phyloP scores from a whole-genome alignment of 495 filamentous ascomycete genomes.

The Talaromyces nanjingensis region DNA sequence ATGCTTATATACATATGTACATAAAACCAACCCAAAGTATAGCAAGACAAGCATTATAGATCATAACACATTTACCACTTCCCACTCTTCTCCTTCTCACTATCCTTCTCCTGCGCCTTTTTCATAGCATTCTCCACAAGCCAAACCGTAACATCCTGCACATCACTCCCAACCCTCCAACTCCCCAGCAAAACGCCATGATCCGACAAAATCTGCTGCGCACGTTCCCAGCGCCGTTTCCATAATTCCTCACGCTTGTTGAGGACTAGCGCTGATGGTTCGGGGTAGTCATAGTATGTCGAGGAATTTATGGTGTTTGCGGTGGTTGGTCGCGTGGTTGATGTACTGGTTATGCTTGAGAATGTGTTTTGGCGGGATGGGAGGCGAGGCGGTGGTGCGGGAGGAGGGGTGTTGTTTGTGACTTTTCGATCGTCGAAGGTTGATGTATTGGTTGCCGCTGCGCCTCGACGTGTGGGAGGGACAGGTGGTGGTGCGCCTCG shows the following conservation, averaged over 20 bases:
- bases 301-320: background rate
- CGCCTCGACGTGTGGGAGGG: slow-evolving; percentile 15
- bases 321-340: slow-evolving; percentile 12
- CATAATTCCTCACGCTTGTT: slow-evolving; percentile 84
- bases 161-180: slow-evolving; percentile 84
- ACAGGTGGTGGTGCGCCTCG: slow-evolving; percentile 15
- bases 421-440: background rate
- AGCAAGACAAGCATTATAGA: background rate
- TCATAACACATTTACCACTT: background rate
- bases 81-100: background rate
- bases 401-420: background rate
- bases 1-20: background rate
- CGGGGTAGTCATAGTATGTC: slow-evolving; percentile 1
- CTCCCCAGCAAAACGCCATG: slow-evolving; percentile 69
- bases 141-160: slow-evolving; percentile 48
- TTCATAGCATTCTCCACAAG: slow-evolving; percentile 41
- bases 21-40: background rate
- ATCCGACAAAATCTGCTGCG: slow-evolving; percentile 59
- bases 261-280: slow-evolving; percentile 19
- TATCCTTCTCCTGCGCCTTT: slow-evolving; percentile 14
- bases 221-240: slow-evolving; percentile 68
- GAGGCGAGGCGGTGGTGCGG: slow-evolving; percentile 1
- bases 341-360: slow-evolving; percentile 6
- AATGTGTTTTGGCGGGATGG: background rate
- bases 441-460: background rate